Conservation (phyloP, 176 grass and related monocot genomes). For the Carex littledalei region DNA sequence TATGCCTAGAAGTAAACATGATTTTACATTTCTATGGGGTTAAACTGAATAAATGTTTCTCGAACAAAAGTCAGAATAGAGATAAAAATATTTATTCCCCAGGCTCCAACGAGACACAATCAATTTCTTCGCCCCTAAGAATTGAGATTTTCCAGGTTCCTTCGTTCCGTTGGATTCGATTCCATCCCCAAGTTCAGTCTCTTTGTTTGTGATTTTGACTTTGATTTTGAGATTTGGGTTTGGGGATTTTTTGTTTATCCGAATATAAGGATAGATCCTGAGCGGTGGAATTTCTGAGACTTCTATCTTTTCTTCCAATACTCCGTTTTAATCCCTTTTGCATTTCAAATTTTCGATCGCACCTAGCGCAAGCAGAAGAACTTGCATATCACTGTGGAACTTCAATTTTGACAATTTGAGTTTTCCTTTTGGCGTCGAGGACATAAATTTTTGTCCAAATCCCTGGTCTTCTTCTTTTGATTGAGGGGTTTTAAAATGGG, state of each 20-base stretch:
- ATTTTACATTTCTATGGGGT: too few species aligned
- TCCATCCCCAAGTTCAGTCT: not conserved
- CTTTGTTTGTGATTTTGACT: not conserved
- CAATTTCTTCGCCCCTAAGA: not conserved
- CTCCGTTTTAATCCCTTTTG: not conserved
- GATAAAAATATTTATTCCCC: not conserved
- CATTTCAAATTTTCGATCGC: not conserved
- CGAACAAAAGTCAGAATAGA: not conserved
- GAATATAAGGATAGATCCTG: not conserved
- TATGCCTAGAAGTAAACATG: too few species aligned
- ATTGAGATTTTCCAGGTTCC: not conserved
- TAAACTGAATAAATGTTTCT: too few species aligned
- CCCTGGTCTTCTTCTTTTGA: not conserved
- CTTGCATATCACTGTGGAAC: not conserved
- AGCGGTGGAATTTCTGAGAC: not conserved
- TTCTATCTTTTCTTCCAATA: not conserved
- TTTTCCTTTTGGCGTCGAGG: not conserved
- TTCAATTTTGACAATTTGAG: not conserved
- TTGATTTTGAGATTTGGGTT: constrained; percentile 19
- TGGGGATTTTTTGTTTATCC: not conserved
- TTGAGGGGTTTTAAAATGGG: constrained; percentile 45
- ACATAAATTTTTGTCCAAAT: too few species aligned
- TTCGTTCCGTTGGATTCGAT: not conserved
- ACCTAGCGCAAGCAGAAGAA: not conserved
- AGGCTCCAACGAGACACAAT: not conserved